Conservation (phyloP, 495 filamentous ascomycete genomes). For the Glonium stellatum region DNA sequence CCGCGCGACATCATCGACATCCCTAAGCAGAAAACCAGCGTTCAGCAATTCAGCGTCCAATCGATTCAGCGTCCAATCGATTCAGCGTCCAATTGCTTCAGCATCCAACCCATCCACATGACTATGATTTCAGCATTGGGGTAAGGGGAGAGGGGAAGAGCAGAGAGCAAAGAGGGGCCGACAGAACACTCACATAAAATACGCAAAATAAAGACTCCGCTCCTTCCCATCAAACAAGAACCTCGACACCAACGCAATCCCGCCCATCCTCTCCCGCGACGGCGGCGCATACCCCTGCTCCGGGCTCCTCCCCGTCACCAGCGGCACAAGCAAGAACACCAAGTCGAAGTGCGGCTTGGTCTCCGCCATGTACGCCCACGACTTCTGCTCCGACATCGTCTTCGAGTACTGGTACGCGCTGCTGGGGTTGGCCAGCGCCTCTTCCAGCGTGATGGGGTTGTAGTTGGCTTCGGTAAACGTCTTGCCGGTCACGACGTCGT, state of each 20-base stretch:
- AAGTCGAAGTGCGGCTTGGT: constrained; percentile 9
- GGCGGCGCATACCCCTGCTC: constrained; percentile 4
- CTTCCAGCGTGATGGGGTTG: constrained; percentile 1
- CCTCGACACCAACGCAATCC: not conserved
- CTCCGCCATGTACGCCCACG: constrained; percentile 16
- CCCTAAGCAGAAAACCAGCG: not conserved
- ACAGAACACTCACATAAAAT: not conserved
- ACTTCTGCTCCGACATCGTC: constrained; percentile 13
- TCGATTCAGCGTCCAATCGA: not conserved
- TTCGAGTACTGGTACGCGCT: constrained; percentile 18
- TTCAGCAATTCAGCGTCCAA: not conserved
- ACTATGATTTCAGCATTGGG: no score
- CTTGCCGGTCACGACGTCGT: not conserved
- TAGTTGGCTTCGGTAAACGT: constrained; percentile 7
- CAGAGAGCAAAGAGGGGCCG: no score
- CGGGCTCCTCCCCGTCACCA: not conserved
- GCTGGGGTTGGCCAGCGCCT: not conserved
- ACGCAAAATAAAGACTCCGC: not conserved
- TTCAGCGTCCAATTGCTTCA: not conserved
- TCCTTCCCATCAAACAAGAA: not conserved
- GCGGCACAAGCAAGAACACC: not conserved
- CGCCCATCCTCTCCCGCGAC: not conserved
- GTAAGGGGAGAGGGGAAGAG: no score
- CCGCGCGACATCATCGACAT: constrained; percentile 3
- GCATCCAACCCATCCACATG: no score